Percentiles rank a stretch among this genome's conserved stretches.
Evolutionary conservation across 1,284 basidiomycete species (phyloP).

Genomic region (Trichosporon faecale): DNA sequence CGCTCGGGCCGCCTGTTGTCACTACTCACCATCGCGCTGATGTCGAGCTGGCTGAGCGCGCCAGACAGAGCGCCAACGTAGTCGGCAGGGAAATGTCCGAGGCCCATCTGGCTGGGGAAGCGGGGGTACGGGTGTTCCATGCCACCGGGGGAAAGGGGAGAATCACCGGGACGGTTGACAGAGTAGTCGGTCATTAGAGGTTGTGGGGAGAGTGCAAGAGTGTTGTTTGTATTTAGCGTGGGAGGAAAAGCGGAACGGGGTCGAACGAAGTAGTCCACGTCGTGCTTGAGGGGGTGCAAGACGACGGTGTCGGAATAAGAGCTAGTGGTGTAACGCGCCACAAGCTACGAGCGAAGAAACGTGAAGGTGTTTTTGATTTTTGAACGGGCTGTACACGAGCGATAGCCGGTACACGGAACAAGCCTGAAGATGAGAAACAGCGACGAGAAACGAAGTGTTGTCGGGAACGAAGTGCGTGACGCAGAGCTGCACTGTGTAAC

Average conservation of each 20-base stretch:
- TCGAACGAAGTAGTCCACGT: conserved; percentile 7
- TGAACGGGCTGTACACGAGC: not conserved
- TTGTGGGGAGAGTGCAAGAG: conserved; percentile 1
- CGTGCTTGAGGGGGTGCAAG: conserved; percentile 8
- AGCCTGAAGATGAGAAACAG: not conserved
- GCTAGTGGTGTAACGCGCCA: not conserved
- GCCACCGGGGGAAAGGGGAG: conserved; percentile 20
- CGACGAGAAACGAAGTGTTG: not conserved
- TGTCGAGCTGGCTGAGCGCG: conserved; percentile 23
- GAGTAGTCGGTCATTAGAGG: conserved; percentile 25
- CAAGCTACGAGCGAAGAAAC: not conserved
- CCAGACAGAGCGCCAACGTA: conserved; percentile 23
- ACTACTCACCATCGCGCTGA: conserved; percentile 23
- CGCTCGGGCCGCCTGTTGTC: not conserved
- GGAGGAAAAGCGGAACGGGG: not conserved
- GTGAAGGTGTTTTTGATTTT: not conserved
- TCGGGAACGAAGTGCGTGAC: not conserved
- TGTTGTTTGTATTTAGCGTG: conserved; percentile 10
- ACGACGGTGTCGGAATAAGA: conserved; percentile 8
- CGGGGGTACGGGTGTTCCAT: conserved; percentile 22
- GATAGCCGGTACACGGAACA: not conserved
- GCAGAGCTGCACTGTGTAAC: not conserved
- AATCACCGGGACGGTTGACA: conserved; percentile 23
- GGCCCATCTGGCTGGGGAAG: conserved; percentile 17
- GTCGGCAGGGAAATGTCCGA: conserved; percentile 18